Conservation (phyloP, 768 basidiomycete species). For the Naganishia antarctica region DNA sequence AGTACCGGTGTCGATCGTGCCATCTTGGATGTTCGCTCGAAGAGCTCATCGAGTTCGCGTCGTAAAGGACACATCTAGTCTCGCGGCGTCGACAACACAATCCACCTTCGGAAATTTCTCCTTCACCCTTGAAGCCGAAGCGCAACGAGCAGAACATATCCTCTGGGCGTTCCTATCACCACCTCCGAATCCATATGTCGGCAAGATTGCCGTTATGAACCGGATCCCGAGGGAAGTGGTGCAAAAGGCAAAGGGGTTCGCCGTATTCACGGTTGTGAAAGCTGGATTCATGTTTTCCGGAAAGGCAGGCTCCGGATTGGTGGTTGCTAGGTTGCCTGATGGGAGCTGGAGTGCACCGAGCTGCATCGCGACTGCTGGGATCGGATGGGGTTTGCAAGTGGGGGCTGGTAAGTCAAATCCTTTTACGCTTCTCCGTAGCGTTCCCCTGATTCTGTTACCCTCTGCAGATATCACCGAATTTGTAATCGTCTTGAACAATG, state of each 20-base stretch:
- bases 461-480: constrained; percentile 59
- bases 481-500: constrained; percentile 92
- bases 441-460: neutral
- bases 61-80: neutral
- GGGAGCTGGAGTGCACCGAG: constrained; percentile 96
- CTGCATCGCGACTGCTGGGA: constrained; percentile 89
- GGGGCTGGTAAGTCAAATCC: constrained; percentile 69
- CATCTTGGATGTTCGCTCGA: neutral
- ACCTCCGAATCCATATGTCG: constrained; percentile 49
- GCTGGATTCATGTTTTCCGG: constrained; percentile 91
- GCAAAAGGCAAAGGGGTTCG: constrained; percentile 82
- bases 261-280: constrained; percentile 82
- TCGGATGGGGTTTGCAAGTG: constrained; percentile 60
- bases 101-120: constrained; percentile 2
- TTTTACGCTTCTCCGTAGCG: neutral
- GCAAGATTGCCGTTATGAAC: constrained; percentile 79
- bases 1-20: neutral
- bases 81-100: constrained; percentile 11
- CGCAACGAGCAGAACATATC: constrained; percentile 89
- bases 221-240: constrained; percentile 88
- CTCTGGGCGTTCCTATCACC: constrained; percentile 67
- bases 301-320: constrained; percentile 86
- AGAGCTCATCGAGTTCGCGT: constrained; percentile 28
- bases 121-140: constrained; percentile 85
- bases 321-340: constrained; percentile 85